Conservation (phyloP, 345 rosid species). For the Heritiera fomes region DNA sequence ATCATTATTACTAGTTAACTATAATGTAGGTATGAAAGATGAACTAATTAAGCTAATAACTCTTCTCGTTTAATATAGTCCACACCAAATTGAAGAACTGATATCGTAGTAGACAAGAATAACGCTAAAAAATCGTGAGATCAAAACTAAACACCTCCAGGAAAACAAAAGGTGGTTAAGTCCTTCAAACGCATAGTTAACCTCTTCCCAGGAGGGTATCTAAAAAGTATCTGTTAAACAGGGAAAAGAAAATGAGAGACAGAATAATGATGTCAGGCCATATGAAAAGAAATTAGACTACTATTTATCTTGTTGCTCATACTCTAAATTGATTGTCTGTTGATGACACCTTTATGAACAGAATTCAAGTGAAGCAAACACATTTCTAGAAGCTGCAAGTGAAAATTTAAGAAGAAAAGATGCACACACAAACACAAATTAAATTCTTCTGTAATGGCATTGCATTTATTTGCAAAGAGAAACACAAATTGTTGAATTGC, state of each 20-base stretch:
- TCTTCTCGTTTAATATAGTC: not conserved
- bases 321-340: not conserved
- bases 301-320: not conserved
- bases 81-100: not conserved
- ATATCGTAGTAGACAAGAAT: not conserved
- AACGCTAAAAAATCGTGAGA: constrained; percentile 10
- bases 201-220: constrained; percentile 90
- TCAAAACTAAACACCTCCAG: constrained; percentile 89
- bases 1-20: not conserved
- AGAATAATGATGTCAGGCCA: constrained; percentile 17
- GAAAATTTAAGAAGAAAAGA: not conserved
- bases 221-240: constrained; percentile 68
- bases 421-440: not conserved
- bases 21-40: not conserved
- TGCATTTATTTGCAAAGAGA: constrained; percentile 7
- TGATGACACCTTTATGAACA: not conserved
- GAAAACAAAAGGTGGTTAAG: constrained; percentile 91
- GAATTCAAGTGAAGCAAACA: constrained; percentile 17
- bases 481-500: not conserved
- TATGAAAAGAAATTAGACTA: constrained; percentile 14
- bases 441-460: constrained; percentile 5
- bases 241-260: constrained; percentile 15
- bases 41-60: not conserved
- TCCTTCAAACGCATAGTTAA: constrained; percentile 77
- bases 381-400: not conserved